Evolutionary conservation across 1,139 yeast genomes (phyloP), one percentile per base, ranked within the genome.

Genomic region (Taphrina pruni): DNA sequence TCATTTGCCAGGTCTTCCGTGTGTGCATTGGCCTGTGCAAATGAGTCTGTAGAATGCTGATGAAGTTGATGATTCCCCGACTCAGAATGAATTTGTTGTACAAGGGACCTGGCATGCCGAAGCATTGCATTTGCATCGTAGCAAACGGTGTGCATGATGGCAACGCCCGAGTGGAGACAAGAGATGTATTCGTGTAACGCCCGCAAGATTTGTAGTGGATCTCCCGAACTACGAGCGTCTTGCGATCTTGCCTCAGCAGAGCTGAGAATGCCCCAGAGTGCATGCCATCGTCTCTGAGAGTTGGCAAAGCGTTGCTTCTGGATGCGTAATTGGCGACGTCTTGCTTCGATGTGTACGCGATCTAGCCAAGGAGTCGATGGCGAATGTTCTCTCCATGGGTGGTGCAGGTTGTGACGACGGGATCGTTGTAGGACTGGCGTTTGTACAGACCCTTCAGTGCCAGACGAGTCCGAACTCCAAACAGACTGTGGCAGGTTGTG

Each of bases 71-170:
- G 2, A n/a, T 45, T 7, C n/a, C 48, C 48, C 1, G 5, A n/a
- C 2, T 7, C n/a, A 12, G 48, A 14, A n/a, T 3, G n/a, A n/a
- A 45, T 45, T 2, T 45, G 48, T 14, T n/a, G 48, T 3, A 20
- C 35, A 2, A 50, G 8, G 35, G 54, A 17, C 4, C n/a, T 8
- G 36, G 54, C 54, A 21, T 50, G 36, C 12, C 36, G 35, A 7
- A 50, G 36, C 54, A 50, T 50, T 21, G 54, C 36, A 8, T 8
- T n/a, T 50, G 54, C 54, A 21, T 50, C 54, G n/a, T 50, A n/a
- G n/a, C 14, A 26, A 11, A 50, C 36, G 8, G 36, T 11, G 11
- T 50, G 54, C 36, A 21, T 9, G 1, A 50, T n/a, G 6, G 54
- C 7, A 2, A 35, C 54, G 6, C 36, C 32, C 11, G 54, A 20